Evolutionary conservation across 2,329 filamentous ascomycete species (phyloP), one percentile per base, ranked within the genome.

Genomic region (Clonostachys sp.): DNA sequence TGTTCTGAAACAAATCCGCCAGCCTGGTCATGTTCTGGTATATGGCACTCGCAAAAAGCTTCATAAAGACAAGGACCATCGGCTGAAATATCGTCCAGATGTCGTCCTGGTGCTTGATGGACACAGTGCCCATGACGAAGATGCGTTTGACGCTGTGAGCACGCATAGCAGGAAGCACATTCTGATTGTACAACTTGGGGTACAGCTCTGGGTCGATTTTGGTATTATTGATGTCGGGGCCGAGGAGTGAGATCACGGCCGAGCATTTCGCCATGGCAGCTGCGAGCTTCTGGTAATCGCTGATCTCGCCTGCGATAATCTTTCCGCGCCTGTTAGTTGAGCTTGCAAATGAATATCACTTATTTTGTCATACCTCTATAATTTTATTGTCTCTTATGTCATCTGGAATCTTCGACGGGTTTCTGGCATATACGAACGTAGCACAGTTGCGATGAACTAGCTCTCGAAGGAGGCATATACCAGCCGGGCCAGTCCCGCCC

Each of bases 71-170:
- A 18, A 18, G 14, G 10, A 18, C 45, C 7, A 0, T 50, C 42
- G 7, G 51, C 12, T 30, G 51, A 2, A 49, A 45, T n/a, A 54
- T 39, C 39, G 42, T 56, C 39, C 53, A 57, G 1, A 44, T 16
- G 41, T 67, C 64, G n/a, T 59, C 51, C 0, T 52, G 46, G 1
- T 50, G 47, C n/a, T 53, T 47, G 24, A 58, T 51, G 8, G 64
- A 63, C 9, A 63, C 40, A 5, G 65, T 68, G 9, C 58, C 52
- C 61, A 66, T 65, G 6, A 58, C 62, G 14, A 65, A 51, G 36
- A 68, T 63, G 10, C 66, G 59, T 5, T 51, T 30, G 40, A 65
- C 61, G 48, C 55, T 50, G 42, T 64, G 55, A 42, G 57, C 24
- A n/a, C 52, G 53, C 59, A 62, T 62, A 12, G 58, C 41, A n/a